Base-by-base conservation (phyloP, 305 asterid genomes). In the Solanum hybrid region DNA sequence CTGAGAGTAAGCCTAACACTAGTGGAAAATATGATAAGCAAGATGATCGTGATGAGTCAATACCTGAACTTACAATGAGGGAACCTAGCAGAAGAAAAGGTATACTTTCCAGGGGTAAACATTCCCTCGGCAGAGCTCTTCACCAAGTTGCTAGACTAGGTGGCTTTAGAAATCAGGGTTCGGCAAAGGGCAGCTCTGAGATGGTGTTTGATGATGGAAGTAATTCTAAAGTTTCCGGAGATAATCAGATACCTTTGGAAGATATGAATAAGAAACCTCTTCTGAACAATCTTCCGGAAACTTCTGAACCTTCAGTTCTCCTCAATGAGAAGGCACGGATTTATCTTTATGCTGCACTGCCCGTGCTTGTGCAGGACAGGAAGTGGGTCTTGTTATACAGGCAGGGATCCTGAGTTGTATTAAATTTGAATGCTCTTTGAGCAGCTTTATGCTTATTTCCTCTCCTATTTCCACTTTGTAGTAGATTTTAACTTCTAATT, bases 321-420 rank as follows among this genome's bases (percentile, higher is more conserved):
- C 95, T 97, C 71, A 93, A 98, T 78, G 98, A 95, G 92, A 94
- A 95, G 93, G 92, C 94, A 87, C 94, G 98, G 29, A 87, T 89
- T 22, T 87, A 92, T 90, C 95, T 96, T 88, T 94, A 95, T 91
- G 89, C 93, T 89, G 85, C 97, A 22, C 93, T 97, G 72, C 99
- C 99, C 1, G 98, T 93, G 90, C 92, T 93, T 90, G 98, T 94
- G 87, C 95, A 95, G 92, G 99, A 97, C 51, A 93, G 94, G 89
- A 97, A 95, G 90, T 97, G 99, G 99, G 91, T 96, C 90, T 92
- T 97, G 36, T 90, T 97, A 71, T 97, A 97, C 95, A 97, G 99
- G 99, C 94, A 89, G 60, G 27, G 75, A 38, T 42, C 37, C 34
- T 14, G 34, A 78, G 27, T 56, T 91, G 76, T 71, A 36, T 60